Conservation (phyloP, 2,329 filamentous ascomycete genomes). For the Fusarium sacchari region DNA sequence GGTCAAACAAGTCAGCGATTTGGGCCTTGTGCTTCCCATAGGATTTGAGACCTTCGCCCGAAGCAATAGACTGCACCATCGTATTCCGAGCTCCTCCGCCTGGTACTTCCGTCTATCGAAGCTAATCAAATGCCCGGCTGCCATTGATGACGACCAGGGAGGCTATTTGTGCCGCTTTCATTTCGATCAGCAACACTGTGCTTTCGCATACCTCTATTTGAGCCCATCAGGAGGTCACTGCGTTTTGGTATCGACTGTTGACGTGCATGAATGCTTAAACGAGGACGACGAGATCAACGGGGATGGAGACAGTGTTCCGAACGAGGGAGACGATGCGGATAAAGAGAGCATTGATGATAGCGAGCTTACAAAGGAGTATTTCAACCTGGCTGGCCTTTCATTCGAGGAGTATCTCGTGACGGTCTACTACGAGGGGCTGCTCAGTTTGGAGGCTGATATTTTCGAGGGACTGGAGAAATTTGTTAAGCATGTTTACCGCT, state of each 20-base stretch:
- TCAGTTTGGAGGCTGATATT: not conserved
- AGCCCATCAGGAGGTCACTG: not conserved
- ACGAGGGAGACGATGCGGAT: not conserved
- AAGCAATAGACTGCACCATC: not conserved
- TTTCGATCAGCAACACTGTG: not conserved
- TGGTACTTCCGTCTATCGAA: not conserved
- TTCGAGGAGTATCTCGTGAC: slow-evolving; percentile 3
- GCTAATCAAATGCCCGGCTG: not conserved
- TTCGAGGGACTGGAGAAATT: not conserved
- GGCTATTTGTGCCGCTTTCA: not conserved
- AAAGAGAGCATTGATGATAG: not conserved
- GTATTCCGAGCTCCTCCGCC: not conserved
- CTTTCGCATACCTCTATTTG: not conserved
- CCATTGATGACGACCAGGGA: not conserved
- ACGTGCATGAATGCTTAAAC: not conserved
- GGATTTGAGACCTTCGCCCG: not conserved
- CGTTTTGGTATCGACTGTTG: not conserved
- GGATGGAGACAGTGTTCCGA: not conserved
- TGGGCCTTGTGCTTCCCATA: not conserved
- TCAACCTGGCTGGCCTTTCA: not conserved
- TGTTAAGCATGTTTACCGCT: not conserved
- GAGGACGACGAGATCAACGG: not conserved
- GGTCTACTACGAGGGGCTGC: not conserved
- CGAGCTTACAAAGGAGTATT: not conserved
- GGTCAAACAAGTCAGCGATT: not conserved